phyloP scores from a whole-genome alignment of 202 grass and related monocot species.

The Dendrocalamus latiflorus region DNA sequence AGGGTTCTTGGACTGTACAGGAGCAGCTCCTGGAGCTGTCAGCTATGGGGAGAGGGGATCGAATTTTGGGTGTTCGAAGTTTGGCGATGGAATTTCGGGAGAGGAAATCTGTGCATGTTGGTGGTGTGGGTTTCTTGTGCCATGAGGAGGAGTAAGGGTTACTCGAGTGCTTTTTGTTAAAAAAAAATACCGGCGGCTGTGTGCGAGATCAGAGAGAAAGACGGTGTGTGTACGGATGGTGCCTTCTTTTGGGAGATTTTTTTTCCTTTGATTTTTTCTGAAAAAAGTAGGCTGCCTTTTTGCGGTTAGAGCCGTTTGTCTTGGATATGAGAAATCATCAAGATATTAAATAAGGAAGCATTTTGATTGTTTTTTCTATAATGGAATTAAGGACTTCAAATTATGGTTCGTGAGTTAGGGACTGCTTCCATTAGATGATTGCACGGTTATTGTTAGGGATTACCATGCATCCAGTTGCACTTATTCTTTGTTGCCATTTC shows the following conservation, averaged over 20 bases:
- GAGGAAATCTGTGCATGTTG: neutral
- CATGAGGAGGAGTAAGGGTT: neutral
- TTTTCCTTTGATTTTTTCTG: neutral
- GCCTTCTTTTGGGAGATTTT: slow-evolving; percentile 10
- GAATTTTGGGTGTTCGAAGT: neutral
- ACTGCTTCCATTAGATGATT: too few species aligned
- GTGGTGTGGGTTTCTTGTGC: neutral
- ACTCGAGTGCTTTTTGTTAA: neutral
- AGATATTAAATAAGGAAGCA: neutral
- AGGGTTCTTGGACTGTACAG: neutral
- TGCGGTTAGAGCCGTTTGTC: slow-evolving; percentile 19
- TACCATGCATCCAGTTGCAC: too few species aligned
- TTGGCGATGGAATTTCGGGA: neutral
- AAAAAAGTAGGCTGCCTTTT: slow-evolving; percentile 23
- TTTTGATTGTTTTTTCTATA: neutral
- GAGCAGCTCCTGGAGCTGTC: neutral
- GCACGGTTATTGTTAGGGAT: too few species aligned
- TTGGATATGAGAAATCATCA: neutral
- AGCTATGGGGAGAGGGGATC: neutral
- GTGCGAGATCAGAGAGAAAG: slow-evolving; percentile 23
- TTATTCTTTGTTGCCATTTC: too few species aligned
- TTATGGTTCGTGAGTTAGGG: neutral
- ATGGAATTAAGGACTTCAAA: neutral
- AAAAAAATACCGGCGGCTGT: neutral
- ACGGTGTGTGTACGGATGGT: neutral